Base-by-base conservation (phyloP, 192 early-diverging fungal genomes). In the Entomortierella chlamydospora region DNA sequence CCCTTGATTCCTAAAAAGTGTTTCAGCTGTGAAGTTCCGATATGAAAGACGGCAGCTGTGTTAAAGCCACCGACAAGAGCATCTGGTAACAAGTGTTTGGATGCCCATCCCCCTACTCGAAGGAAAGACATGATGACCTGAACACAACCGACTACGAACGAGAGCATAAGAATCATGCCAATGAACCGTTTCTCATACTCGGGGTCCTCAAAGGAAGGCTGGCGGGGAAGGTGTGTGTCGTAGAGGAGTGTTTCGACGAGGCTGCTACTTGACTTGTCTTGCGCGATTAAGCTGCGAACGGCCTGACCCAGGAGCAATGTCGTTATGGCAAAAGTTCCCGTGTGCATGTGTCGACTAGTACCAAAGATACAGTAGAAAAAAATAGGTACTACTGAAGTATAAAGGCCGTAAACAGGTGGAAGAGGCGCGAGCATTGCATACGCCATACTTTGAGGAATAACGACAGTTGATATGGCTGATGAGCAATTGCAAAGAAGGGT, bases 381-480 rank as follows among this genome's bases (percentile, higher is more conserved):
- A 25, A 77, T 78, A 17, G 82, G 77, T 8, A 68, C 70, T 9
- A 83, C 68, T 0, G 82, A 79, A 13, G 83, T 82, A 26, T 84
- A 84, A 26, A 84, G 69, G n/a, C 83, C 83, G 51, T 82, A 82
- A 13, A 82, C 83, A 26, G 83, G 81, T 18, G 83, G 83, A 47
- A 84, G 54, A 5, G 70, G 67, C 22, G 83, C 83, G n/a, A 84
- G 59, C 73, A 73, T 81, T 10, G 83, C 83, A 70, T 84, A 84
- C 22, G 83, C 83, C 83, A 83, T 83, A 57, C 82, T 80, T 39
- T 83, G 82, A 50, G 82, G 82, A 39, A 83, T 80, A 33, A 83
- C 82, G 23, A 83, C 71, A 47, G 81, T 82, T 4, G 81, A 82
- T 41, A 82, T 73, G 37, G 81, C 81, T 82, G 28, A 53, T 28